These are phyloP conservation scores for Ambrosiella cleistominuta DNA, from an alignment of 2,329 filamentous ascomycete genomes.

Conservation along the genomic window DNA sequence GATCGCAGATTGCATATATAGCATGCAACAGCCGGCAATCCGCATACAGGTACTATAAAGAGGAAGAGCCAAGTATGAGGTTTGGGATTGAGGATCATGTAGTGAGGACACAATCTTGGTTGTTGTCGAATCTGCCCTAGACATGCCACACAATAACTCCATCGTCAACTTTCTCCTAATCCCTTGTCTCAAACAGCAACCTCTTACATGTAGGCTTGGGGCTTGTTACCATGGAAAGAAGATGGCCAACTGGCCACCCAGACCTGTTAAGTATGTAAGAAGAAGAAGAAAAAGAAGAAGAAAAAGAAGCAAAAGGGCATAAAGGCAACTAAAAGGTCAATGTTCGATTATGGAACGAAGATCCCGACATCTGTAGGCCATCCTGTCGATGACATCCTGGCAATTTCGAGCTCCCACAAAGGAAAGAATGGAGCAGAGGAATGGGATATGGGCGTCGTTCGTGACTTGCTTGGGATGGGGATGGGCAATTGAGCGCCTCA, in stretches of 20 bases:
- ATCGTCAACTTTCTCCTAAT: no score
- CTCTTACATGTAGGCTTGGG: neutral
- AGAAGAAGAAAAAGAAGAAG: constrained; percentile 1
- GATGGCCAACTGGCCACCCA: no score
- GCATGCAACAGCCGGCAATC: no score
- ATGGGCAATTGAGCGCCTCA: neutral
- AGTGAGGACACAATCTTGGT: no score
- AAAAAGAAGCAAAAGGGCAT: neutral
- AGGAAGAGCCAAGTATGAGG: no score
- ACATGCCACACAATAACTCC: no score
- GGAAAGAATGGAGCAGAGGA: neutral
- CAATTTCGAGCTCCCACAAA: neutral
- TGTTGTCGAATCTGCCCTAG: no score
- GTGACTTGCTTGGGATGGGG: neutral
- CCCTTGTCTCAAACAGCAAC: neutral
- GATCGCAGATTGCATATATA: no score
- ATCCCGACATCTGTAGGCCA: neutral
- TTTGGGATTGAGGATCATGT: no score
- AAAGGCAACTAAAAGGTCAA: neutral
- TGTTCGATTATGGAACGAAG: neutral
- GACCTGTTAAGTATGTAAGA: neutral
- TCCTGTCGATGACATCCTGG: neutral
- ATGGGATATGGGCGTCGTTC: neutral
- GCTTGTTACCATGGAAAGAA: no score
- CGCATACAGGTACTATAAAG: no score